A percentile compares a stretch with the other conserved stretches of the same genome.
These are phyloP conservation scores for Emydomyces testavorans DNA, from an alignment of 2,329 filamentous ascomycete genomes.

Conservation along the genomic window DNA sequence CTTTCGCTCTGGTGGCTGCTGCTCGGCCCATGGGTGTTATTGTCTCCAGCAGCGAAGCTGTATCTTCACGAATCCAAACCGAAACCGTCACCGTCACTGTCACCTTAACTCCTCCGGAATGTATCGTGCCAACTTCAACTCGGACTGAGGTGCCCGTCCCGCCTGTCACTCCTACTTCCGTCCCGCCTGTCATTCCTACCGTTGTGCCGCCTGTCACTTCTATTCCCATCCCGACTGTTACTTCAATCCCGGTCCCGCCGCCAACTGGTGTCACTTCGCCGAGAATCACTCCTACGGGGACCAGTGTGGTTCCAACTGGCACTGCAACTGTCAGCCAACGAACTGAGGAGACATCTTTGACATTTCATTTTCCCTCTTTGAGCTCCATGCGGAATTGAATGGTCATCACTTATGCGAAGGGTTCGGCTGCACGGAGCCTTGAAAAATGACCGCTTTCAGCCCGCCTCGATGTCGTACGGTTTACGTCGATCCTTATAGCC, in stretches of 20 bases:
- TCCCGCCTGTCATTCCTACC: no score
- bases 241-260: not conserved
- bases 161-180: not conserved
- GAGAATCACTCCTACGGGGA: not conserved
- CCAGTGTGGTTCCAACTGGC: not conserved
- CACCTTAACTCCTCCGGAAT: slow-evolving; percentile 1
- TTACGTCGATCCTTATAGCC: no score
- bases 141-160: not conserved
- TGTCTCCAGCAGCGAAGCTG: not conserved
- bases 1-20: slow-evolving; percentile 3
- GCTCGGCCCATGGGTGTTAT: slow-evolving; percentile 2
- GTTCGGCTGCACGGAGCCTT: not conserved
- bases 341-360: not conserved
- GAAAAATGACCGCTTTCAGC: not conserved
- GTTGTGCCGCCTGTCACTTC: no score
- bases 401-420: not conserved
- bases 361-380: slow-evolving; percentile 8
- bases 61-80: no score
- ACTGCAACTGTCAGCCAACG: not conserved
- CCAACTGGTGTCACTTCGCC: not conserved
- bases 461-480: not conserved
- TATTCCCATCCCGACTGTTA: no score
- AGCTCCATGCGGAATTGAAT: not conserved
- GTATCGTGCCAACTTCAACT: not conserved
- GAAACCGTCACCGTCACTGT: slow-evolving; percentile 4